These are phyloP conservation scores for Lentinula edodes DNA, from an alignment of 768 basidiomycete species.

Conservation along the genomic window DNA sequence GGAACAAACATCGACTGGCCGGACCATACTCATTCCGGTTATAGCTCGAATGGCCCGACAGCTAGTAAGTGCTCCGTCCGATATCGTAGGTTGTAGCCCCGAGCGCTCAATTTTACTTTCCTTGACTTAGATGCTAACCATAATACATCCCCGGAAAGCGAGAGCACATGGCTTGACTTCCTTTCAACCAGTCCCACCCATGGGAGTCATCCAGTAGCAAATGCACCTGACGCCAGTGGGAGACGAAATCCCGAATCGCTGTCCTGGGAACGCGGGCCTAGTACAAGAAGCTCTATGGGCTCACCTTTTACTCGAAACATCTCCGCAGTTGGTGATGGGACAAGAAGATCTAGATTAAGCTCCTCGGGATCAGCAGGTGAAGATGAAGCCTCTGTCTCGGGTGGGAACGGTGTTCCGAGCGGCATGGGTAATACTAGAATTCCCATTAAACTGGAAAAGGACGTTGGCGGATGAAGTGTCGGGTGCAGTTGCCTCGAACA, in stretches of 20 bases:
- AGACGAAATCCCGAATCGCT: constrained; percentile 14
- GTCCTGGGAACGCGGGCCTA: constrained; percentile 22
- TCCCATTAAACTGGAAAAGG: constrained; percentile 5
- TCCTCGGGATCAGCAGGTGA: constrained; percentile 5
- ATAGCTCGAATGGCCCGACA: neutral
- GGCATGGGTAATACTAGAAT: neutral
- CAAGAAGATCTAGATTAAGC: neutral
- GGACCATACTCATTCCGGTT: neutral
- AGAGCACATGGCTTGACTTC: constrained; percentile 26
- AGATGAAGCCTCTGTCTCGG: constrained; percentile 1
- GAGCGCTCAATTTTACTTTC: neutral
- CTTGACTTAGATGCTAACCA: constrained; percentile 3
- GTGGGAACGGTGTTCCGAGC: neutral
- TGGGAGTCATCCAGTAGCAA: neutral
- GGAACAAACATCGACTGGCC: constrained; percentile 4
- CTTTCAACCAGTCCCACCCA: constrained; percentile 16
- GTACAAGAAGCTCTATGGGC: neutral
- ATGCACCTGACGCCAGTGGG: constrained; percentile 6
- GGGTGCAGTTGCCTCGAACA: neutral
- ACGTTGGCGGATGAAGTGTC: neutral
- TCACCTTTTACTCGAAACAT: constrained; percentile 5
- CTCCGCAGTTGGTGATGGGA: neutral
- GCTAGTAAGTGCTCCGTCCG: neutral
- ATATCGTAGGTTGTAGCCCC: neutral
- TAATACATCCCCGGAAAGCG: constrained; percentile 5